Base-by-base conservation (phyloP, 176 grass and related monocot genomes). In the Rhynchospora pubera region DNA sequence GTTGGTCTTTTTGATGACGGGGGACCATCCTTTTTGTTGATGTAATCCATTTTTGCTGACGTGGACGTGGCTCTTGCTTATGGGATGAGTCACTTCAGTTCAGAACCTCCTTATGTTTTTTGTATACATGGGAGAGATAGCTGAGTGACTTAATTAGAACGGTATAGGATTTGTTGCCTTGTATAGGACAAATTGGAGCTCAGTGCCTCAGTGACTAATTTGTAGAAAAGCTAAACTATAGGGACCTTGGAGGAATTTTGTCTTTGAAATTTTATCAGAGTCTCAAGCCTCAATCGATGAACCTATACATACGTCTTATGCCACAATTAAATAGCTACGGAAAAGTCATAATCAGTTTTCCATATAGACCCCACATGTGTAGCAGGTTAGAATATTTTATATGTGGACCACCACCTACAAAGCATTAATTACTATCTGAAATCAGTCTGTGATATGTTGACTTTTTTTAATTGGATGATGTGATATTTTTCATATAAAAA, bases 401-500 rank as follows among this genome's bases (percentile, higher is more conserved):
- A 53, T 53, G 47, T 53, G 71, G 22, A 16, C n/a, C 46, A 28
- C 45, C 69, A 22, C 5, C 70, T 52, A 46, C 47, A 75, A 42
- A 71, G 43, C 23, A 47, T 22, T 26, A 8, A 45, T 16, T 53
- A 53, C 47, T 53, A 52, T 74, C 48, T 16, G 9, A 43, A 46
- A 19, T 21, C 48, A 6, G 70, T 51, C 9, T 28, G 47, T 51
- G 70, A 32, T 55, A 1, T 76, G 46, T 76, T 76, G 21, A 76
- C 22, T 76, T 80, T 70, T 44, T 57, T 63, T 62, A 23, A 62
- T 80, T 4, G 19, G 4, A 62, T 61, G 50, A 62, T 62, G 56
- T 22, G 57, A 80, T 60, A 46, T 43, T 60, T 34, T 34, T 79
- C 57, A 62, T 80, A 80, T 15, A 30, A 55, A 52, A 76, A 76